phyloP scores from a whole-genome alignment of 148 eudicot species.

The Vaccinium myrtillus region DNA sequence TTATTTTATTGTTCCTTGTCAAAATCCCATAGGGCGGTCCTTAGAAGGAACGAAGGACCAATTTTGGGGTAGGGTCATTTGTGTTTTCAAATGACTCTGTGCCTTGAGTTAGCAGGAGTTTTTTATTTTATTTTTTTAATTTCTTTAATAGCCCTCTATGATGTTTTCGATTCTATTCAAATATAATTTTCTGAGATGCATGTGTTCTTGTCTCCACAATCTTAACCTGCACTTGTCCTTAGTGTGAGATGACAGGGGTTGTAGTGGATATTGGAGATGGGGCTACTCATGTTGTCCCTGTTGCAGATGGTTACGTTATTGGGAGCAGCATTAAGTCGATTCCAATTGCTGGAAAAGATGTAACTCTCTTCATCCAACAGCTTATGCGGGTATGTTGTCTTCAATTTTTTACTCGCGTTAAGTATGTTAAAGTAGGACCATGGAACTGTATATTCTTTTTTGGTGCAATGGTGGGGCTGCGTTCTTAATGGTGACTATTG shows the following conservation, averaged over 20 bases:
- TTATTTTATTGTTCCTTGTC: background rate
- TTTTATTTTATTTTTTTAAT: background rate
- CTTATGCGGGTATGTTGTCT: constrained; percentile 68
- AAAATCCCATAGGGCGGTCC: too few relatives aligned
- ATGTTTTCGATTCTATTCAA: background rate
- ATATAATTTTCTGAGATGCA: background rate
- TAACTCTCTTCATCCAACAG: constrained; percentile 82
- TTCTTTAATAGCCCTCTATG: background rate
- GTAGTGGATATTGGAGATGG: constrained; percentile 99
- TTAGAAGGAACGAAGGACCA: too few relatives aligned
- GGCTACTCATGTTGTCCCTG: constrained; percentile 95
- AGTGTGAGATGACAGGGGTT: constrained; percentile 99
- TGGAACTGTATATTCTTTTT: background rate
- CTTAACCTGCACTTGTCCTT: constrained; percentile 35
- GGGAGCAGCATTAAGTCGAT: constrained; percentile 96
- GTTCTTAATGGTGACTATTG: background rate
- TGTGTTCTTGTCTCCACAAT: background rate
- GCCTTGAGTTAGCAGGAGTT: background rate
- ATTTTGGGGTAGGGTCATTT: background rate
- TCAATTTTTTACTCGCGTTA: background rate
- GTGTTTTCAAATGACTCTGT: background rate
- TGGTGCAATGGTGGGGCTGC: background rate
- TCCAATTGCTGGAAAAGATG: constrained; percentile 85
- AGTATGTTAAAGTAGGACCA: background rate
- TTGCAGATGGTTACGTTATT: constrained; percentile 97